phyloP scores from a whole-genome alignment of 1,139 yeast species.

The Meyerozyma athensensis region DNA sequence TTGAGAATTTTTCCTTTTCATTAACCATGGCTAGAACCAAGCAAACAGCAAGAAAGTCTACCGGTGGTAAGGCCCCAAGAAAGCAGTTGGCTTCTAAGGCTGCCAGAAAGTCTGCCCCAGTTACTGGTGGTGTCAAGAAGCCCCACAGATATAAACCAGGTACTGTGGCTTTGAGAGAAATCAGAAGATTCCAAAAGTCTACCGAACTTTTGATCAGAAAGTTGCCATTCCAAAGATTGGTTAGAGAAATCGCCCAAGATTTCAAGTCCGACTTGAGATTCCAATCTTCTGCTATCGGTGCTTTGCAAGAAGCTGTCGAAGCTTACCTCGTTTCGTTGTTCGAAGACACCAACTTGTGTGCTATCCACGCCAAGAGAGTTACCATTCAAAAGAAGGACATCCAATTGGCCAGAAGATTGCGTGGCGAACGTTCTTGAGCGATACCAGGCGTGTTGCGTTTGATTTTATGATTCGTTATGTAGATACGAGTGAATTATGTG shows the following conservation, averaged over 20 bases:
- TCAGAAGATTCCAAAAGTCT: constrained; percentile 50
- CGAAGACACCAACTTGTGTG: constrained; percentile 52
- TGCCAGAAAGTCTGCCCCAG: constrained; percentile 52
- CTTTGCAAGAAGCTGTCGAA: constrained; percentile 51
- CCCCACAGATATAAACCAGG: constrained; percentile 56
- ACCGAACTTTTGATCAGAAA: constrained; percentile 50
- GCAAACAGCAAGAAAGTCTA: constrained; percentile 52
- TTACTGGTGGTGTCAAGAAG: constrained; percentile 49
- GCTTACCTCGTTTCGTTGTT: constrained; percentile 49
- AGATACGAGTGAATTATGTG: background rate
- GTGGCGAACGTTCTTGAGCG: constrained; percentile 52
- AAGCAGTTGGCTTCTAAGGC: constrained; percentile 52
- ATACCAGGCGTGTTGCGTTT: constrained; percentile 2
- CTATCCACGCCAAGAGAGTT: constrained; percentile 52
- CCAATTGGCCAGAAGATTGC: constrained; percentile 98
- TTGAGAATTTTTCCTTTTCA: constrained; percentile 9
- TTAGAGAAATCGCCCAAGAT: constrained; percentile 47
- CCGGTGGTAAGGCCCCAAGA: constrained; percentile 54
- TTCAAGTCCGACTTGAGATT: constrained; percentile 49
- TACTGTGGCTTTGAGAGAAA: constrained; percentile 53
- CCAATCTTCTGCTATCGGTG: constrained; percentile 50
- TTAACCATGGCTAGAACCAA: constrained; percentile 45
- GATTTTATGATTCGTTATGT: background rate
- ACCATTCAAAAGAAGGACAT: constrained; percentile 94
- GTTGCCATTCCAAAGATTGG: constrained; percentile 48